These are phyloP conservation scores for Penicillium sp. DNA, from an alignment of 2,329 filamentous ascomycete genomes.

Conservation along the genomic window DNA sequence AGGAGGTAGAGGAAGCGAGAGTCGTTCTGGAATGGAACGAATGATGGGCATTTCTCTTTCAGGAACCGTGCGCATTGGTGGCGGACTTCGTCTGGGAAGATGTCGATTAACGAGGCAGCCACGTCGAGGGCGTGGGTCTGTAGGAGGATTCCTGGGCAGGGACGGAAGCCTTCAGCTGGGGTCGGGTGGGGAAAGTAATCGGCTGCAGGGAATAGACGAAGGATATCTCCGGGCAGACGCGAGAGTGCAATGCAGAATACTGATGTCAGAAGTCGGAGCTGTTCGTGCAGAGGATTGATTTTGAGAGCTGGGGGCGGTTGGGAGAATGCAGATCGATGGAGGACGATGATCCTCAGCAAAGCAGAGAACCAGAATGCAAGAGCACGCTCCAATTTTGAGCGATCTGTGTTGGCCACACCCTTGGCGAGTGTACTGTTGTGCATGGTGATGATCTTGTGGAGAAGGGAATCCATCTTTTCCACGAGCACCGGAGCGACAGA, in stretches of 20 bases:
- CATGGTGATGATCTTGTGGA: constrained; percentile 37
- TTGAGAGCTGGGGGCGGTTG: constrained; percentile 23
- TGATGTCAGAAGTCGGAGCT: constrained; percentile 38
- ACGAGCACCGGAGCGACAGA: constrained; percentile 35
- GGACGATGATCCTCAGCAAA: constrained; percentile 40
- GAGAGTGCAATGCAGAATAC: constrained; percentile 44
- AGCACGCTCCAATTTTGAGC: constrained; percentile 30
- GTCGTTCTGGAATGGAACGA: constrained; percentile 40
- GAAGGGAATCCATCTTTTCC: constrained; percentile 41
- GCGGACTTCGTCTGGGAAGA: constrained; percentile 45
- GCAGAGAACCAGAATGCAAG: constrained; percentile 44
- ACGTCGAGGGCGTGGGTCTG: constrained; percentile 46
- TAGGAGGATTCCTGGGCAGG: constrained; percentile 34
- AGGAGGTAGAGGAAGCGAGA: constrained; percentile 43
- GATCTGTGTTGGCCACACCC: constrained; percentile 12
- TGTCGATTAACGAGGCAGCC: constrained; percentile 45
- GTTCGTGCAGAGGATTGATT: constrained; percentile 31
- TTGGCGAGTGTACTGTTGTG: constrained; percentile 25
- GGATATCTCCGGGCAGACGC: constrained; percentile 32
- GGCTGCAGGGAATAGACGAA: constrained; percentile 31
- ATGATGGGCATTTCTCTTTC: constrained; percentile 42
- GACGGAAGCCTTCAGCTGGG: constrained; percentile 23
- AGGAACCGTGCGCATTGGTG: constrained; percentile 43
- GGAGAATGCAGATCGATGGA: constrained; percentile 41
- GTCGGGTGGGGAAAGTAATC: constrained; percentile 31